Conservation (phyloP, 2,329 filamentous ascomycete species). For the Magnaporthiopsis incrustans region DNA sequence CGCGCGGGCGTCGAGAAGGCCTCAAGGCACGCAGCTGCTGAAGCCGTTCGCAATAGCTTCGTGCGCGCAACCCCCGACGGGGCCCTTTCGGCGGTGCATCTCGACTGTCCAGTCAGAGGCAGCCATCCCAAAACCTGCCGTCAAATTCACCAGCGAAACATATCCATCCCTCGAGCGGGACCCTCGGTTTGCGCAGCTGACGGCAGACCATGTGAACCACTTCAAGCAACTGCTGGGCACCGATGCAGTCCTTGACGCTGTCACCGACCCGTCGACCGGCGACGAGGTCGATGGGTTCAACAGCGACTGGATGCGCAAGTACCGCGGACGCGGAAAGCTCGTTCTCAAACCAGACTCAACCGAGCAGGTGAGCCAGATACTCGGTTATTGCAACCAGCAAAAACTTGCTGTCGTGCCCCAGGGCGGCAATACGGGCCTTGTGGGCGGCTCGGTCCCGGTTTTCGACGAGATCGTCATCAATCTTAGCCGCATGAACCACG, state of each 20-base stretch:
- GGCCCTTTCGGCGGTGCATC: constrained; percentile 7
- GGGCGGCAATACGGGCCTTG: constrained; percentile 92
- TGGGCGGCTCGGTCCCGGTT: constrained; percentile 90
- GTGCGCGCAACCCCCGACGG: background rate
- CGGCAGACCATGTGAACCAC: constrained; percentile 68
- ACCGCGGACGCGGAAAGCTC: constrained; percentile 79
- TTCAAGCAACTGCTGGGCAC: constrained; percentile 77
- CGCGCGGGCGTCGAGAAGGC: constrained; percentile 3
- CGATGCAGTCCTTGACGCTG: constrained; percentile 74
- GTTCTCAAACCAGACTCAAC: constrained; percentile 81
- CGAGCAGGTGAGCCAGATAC: constrained; percentile 80
- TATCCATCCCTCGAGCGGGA: constrained; percentile 81
- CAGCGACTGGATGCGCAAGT: constrained; percentile 98
- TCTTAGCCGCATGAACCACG: constrained; percentile 81
- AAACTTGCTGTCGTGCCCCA: constrained; percentile 91
- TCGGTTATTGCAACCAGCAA: constrained; percentile 93
- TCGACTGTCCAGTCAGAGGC: constrained; percentile 2
- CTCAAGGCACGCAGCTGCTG: background rate
- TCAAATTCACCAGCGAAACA: constrained; percentile 74
- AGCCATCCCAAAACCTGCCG: constrained; percentile 8
- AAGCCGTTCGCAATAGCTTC: constrained; percentile 2
- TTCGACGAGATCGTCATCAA: constrained; percentile 98
- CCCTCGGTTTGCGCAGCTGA: constrained; percentile 64
- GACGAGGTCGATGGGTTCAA: constrained; percentile 91
- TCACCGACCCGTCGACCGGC: constrained; percentile 58